Evolutionary conservation across 202 grass and related monocot genomes (phyloP).

Genomic region (Schoenoplectus triqueter): DNA sequence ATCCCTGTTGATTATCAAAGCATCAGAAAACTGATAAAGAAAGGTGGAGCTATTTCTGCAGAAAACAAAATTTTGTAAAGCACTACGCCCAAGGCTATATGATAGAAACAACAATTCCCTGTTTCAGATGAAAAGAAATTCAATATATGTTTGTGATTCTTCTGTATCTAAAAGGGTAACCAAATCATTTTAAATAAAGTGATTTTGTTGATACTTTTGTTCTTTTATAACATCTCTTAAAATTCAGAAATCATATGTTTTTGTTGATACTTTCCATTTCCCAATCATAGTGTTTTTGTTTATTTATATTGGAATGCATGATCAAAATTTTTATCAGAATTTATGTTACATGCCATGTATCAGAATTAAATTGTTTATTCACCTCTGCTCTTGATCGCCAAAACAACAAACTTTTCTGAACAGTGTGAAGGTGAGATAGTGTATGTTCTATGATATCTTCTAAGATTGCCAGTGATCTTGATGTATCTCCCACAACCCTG

Average conservation of each 20-base stretch:
- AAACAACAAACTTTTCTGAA: constrained; percentile 92
- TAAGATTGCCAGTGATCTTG: constrained; percentile 62
- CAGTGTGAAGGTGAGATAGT: constrained; percentile 63
- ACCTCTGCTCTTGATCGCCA: constrained; percentile 87
- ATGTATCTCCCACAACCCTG: constrained; percentile 58
- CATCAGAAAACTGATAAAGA: constrained; percentile 21
- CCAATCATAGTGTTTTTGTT: not conserved
- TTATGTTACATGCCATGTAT: not conserved
- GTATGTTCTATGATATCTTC: constrained; percentile 76
- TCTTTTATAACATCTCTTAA: not conserved
- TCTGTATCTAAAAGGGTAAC: not conserved
- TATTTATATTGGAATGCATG: not conserved
- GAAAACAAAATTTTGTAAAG: constrained; percentile 8
- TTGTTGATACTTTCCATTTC: not conserved
- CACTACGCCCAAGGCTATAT: not conserved
- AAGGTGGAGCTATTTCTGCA: not conserved
- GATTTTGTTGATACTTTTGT: not conserved
- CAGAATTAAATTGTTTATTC: constrained; percentile 24
- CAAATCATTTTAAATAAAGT: constrained; percentile 7
- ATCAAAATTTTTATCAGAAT: not conserved
- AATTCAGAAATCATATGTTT: not conserved
- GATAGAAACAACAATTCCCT: not conserved
- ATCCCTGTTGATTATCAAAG: constrained; percentile 53
- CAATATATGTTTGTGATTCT: not conserved
- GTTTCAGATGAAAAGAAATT: not conserved